These are phyloP conservation scores for Ascochyta lentis DNA, from an alignment of 2,329 filamentous ascomycete species.

Conservation along the genomic window DNA sequence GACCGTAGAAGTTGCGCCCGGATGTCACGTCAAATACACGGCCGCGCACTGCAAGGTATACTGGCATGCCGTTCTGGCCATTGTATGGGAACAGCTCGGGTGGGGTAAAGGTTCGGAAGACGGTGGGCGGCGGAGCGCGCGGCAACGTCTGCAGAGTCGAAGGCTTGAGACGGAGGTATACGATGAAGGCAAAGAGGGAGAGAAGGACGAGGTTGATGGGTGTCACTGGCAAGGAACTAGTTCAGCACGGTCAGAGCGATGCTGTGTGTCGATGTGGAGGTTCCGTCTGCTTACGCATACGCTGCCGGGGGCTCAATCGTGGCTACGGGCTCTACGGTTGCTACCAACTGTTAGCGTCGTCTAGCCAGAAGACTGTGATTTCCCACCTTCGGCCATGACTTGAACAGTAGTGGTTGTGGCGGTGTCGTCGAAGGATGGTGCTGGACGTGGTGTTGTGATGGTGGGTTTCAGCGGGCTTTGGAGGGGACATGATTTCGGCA, in stretches of 20 bases:
- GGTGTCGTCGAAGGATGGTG: slow-evolving; percentile 11
- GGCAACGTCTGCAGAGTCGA: slow-evolving; percentile 60
- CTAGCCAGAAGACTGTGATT: neutral
- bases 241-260: slow-evolving; percentile 23
- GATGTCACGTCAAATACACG: slow-evolving; percentile 88
- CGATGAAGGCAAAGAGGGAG: slow-evolving; percentile 62
- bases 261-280: neutral
- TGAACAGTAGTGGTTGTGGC: slow-evolving; percentile 4
- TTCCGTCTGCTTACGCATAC: slow-evolving; percentile 49
- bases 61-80: slow-evolving; percentile 73
- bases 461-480: slow-evolving; percentile 12
- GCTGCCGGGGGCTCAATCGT: slow-evolving; percentile 48
- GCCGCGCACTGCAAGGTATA: slow-evolving; percentile 91
- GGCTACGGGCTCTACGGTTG: slow-evolving; percentile 6
- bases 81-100: slow-evolving; percentile 85
- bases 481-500: slow-evolving; percentile 5
- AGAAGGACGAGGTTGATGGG: slow-evolving; percentile 68
- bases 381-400: slow-evolving; percentile 14
- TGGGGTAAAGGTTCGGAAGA: slow-evolving; percentile 87
- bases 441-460: slow-evolving; percentile 11
- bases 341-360: slow-evolving; percentile 3
- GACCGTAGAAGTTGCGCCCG: slow-evolving; percentile 94
- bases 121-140: slow-evolving; percentile 69
- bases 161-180: slow-evolving; percentile 67
- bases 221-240: slow-evolving; percentile 62